phyloP scores from a whole-genome alignment of 768 basidiomycete genomes.

The Boletus subcaerulescens region DNA sequence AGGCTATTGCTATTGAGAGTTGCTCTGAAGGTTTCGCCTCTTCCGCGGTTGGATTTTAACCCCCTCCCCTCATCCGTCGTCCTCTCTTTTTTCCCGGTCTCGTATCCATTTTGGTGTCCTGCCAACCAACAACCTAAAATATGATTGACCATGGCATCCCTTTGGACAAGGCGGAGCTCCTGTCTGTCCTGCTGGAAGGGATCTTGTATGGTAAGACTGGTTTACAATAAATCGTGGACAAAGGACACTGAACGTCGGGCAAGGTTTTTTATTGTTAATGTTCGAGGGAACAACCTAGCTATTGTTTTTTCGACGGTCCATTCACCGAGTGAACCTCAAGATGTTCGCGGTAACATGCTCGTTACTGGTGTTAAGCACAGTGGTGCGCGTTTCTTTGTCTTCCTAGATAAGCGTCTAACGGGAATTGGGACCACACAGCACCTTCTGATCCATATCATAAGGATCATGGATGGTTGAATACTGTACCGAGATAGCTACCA shows the following conservation, averaged over 20 bases:
- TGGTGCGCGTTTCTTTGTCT: conserved; percentile 10
- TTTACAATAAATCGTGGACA: neutral
- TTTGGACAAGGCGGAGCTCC: conserved; percentile 2
- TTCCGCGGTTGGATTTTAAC: too few species aligned
- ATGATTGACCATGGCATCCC: neutral
- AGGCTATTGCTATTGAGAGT: neutral
- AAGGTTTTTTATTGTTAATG: conserved; percentile 36
- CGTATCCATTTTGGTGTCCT: neutral
- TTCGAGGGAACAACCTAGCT: conserved; percentile 29
- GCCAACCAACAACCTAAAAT: neutral
- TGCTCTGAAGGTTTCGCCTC: too few species aligned
- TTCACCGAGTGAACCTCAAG: conserved; percentile 7
- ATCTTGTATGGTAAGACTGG: conserved; percentile 11
- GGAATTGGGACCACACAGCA: conserved; percentile 13
- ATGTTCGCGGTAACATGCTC: conserved; percentile 21
- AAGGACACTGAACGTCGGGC: neutral
- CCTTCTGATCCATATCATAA: conserved; percentile 21
- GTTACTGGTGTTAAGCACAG: conserved; percentile 26
- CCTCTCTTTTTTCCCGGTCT: neutral
- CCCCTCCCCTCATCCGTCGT: too few species aligned
- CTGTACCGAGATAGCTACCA: conserved; percentile 13
- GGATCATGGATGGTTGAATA: conserved; percentile 23
- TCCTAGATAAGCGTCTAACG: too few species aligned
- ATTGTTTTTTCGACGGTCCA: conserved; percentile 10
- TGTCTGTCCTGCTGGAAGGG: conserved; percentile 8